Percentiles rank a stretch among this genome's conserved stretches.
Conservation (phyloP, 345 rosid genomes). For the Salix purpurea region DNA sequence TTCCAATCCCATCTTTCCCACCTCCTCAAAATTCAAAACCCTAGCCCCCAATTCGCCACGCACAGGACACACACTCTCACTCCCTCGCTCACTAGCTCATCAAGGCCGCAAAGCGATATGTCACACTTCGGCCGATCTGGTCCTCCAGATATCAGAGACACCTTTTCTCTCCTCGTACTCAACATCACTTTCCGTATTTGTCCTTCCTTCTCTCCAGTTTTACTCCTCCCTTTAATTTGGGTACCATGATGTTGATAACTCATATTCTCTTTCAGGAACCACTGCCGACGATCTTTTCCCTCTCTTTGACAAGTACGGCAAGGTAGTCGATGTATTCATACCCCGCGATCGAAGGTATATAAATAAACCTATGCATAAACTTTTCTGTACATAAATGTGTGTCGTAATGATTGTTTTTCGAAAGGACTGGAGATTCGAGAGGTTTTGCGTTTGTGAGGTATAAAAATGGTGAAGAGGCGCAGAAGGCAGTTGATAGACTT, state of each 20-base stretch:
- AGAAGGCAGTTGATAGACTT: constrained; percentile 67
- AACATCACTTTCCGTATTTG: constrained; percentile 70
- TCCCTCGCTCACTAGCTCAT: not conserved
- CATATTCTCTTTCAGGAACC: constrained; percentile 39
- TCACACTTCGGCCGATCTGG: constrained; percentile 57
- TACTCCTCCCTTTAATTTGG: not conserved
- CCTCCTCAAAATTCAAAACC: not conserved
- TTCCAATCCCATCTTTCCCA: not conserved
- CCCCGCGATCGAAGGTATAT: constrained; percentile 74
- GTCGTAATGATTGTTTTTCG: not conserved
- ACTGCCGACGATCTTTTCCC: constrained; percentile 76
- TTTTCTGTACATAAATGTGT: not conserved
- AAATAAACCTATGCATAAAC: not conserved
- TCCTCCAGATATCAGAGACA: constrained; percentile 56
- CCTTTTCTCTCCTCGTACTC: constrained; percentile 66
- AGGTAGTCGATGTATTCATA: constrained; percentile 69
- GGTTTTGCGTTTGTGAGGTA: constrained; percentile 79
- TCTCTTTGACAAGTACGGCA: constrained; percentile 71
- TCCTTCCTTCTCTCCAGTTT: not conserved
- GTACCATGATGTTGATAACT: not conserved
- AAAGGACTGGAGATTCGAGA: constrained; percentile 34
- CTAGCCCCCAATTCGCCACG: constrained; percentile 7
- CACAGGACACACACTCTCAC: not conserved
- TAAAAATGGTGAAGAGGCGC: constrained; percentile 71
- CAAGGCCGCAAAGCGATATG: constrained; percentile 19